Percentiles rank a stretch among this genome's conserved stretches.
Evolutionary conservation across 2,329 filamentous ascomycete species (phyloP).

Genomic region (Trichophyton simii): DNA sequence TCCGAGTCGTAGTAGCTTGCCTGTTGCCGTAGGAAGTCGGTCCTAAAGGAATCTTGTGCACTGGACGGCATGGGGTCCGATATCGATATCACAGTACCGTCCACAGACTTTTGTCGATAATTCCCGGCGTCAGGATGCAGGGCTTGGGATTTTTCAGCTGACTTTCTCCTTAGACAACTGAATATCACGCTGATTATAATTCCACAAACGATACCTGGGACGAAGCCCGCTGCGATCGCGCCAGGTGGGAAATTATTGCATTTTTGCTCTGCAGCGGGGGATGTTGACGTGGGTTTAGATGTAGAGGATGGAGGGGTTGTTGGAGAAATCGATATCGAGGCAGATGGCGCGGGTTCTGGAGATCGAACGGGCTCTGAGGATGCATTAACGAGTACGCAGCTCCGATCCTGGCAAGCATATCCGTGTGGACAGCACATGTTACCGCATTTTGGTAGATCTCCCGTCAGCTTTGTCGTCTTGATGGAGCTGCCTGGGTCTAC

Average conservation of each 20-base stretch:
- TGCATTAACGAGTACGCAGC: conserved; percentile 11
- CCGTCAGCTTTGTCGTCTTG: conserved; percentile 32
- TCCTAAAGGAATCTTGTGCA: conserved; percentile 31
- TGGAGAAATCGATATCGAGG: conserved; percentile 15
- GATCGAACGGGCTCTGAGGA: conserved; percentile 19
- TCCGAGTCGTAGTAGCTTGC: conserved; percentile 17
- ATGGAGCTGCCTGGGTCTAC: conserved; percentile 26
- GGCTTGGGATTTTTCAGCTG: background rate
- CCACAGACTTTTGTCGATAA: conserved; percentile 23
- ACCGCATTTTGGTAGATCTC: conserved; percentile 31
- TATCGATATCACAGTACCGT: conserved; percentile 25
- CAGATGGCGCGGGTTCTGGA: conserved; percentile 20
- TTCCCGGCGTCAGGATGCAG: conserved; percentile 8
- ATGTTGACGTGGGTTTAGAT: conserved; percentile 12
- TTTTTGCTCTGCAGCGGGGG: conserved; percentile 15
- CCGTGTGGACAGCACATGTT: conserved; percentile 36
- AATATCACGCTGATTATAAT: conserved; percentile 44
- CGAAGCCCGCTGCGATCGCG: conserved; percentile 35
- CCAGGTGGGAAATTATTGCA: conserved; percentile 30
- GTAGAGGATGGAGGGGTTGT: conserved; percentile 15
- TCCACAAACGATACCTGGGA: conserved; percentile 34
- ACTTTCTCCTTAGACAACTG: conserved; percentile 25
- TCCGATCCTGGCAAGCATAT: conserved; percentile 30
- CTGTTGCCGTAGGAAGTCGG: conserved; percentile 32
- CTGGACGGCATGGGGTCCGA: conserved; percentile 32